Conservation (phyloP, 768 basidiomycete genomes). For the Tylopilus felleus region DNA sequence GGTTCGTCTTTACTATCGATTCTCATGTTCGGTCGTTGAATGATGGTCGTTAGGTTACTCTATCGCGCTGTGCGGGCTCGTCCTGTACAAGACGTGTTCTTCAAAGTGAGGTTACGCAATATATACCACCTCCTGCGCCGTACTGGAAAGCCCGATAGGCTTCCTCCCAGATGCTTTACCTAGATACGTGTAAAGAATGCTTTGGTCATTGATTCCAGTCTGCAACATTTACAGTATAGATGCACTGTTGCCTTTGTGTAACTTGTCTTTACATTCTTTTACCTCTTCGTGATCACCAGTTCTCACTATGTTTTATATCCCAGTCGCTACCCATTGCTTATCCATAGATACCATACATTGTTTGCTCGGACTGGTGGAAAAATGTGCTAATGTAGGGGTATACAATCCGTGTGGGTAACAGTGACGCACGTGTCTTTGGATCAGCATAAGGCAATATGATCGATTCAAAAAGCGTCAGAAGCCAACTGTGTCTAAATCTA, state of each 20-base stretch:
- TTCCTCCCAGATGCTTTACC: not conserved
- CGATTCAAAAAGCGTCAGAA: no score
- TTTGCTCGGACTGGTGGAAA: not conserved
- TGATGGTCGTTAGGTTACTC: conserved; percentile 63
- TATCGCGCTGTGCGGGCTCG: conserved; percentile 78
- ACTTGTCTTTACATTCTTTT: not conserved
- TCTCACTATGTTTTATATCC: not conserved
- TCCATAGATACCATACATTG: conserved; percentile 11
- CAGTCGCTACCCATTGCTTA: conserved; percentile 1
- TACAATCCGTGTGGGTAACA: no score
- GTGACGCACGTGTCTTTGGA: no score
- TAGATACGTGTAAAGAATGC: not conserved
- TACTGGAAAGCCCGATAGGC: not conserved
- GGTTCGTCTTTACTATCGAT: conserved; percentile 40
- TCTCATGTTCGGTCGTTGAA: not conserved
- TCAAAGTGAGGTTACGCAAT: conserved; percentile 42
- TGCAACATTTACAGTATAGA: not conserved
- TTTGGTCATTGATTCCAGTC: not conserved
- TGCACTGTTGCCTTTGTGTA: not conserved
- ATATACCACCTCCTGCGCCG: not conserved
- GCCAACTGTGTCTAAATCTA: no score
- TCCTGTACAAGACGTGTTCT: conserved; percentile 79
- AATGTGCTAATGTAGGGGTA: not conserved
- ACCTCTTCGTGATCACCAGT: not conserved
- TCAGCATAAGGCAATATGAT: no score